Evolutionary conservation across 2,329 filamentous ascomycete genomes (phyloP), one percentile per base, ranked within the genome.

Genomic region (Didymella arachidicola): DNA sequence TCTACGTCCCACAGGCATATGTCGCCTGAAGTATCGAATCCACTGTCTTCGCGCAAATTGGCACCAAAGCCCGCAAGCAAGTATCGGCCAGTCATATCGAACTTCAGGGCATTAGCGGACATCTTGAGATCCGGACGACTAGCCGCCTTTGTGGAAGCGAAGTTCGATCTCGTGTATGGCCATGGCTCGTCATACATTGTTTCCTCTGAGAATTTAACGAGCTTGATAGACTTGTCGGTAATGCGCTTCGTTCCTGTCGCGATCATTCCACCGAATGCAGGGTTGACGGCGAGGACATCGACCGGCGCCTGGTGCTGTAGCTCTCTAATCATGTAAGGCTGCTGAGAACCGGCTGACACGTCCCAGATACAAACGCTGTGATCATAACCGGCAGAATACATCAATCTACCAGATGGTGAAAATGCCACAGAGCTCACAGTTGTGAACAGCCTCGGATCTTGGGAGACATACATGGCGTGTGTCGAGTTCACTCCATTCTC

Each of bases 351-450:
- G 7, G 65, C 61, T 7, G 51, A 52, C 1, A 77, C 72, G 59
- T 81, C 72, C 67, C 79, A 82, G 5, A 76, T 64, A 29, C 75
- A 69, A 4, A 87, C 78, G 2, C 79, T 81, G 2, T 78, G 72
- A 55, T 88, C 86, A 55, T 83, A 85, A 4, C 85, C 84, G 1
- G 83, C 80, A 1, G 84, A 85, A 60, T 80, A 84, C 47, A 87
- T 76, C 2, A 70, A 70, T 7, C 78, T 67, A 2, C 79, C 79
- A 54, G 79, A 77, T 0, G 74, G 70, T 0, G 80, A 80, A 75
- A 87, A 88, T 4, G 79, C 79, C 8, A 86, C 80, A 7, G 81
- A 79, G 8, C 81, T 83, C 1, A 89, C 81, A 12, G 83, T 87
- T 64, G 81, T 82, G 64, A 84, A 88, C 0, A 88, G 71, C 16